Base-by-base conservation (phyloP, 2,329 filamentous ascomycete genomes). In the Metarhizium album region DNA sequence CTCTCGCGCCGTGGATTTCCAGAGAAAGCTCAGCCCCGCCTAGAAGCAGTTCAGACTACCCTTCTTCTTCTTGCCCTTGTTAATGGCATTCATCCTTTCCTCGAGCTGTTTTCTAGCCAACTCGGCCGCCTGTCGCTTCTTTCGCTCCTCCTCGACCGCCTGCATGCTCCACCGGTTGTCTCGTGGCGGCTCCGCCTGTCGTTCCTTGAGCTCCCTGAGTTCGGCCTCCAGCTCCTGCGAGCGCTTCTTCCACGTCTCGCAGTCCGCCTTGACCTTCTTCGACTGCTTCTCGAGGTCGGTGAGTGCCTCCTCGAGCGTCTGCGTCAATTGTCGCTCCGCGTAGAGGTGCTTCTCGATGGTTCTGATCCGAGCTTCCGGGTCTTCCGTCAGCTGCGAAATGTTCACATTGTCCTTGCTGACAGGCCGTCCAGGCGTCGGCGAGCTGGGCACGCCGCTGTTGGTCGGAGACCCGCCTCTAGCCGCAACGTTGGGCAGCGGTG, bases 1-100 rank as follows among this genome's bases (percentile, higher is more conserved):
- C 42, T 42, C 42, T 45, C 46, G 45, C 29, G 47, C 11, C 7
- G 7, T 46, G 16, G 43, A 45, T 43, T 48, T 57, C 56, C 35
- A 57, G 45, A 54, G 46, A 51, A 55, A 52, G 42, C 54, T 54
- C 49, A 55, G 50, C 52, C 54, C 53, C 53, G 49, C 51, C 56
- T 89, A 96, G 76, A 98, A 98, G 79, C 93, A 98, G 74, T 96
- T 97, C 69, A 98, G 78, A 59, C 86, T 90, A 62, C 86, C 83
- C 79, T 95, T 95, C 80, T 94, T 90, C 79, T 91, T 95, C 76
- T 94, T 93, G 73, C 87, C 85, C 64, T 79, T 82, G 70, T 84
- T 90, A 67, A 93, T 85, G 52, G 87, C 84, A 62, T 91, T 90
- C 83, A 98, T 98, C 51, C 91, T 82, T 73, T 95, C 89, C 71